phyloP scores from a whole-genome alignment of 352 stramenopile genomes.

The Phytophthora colocasiae region DNA sequence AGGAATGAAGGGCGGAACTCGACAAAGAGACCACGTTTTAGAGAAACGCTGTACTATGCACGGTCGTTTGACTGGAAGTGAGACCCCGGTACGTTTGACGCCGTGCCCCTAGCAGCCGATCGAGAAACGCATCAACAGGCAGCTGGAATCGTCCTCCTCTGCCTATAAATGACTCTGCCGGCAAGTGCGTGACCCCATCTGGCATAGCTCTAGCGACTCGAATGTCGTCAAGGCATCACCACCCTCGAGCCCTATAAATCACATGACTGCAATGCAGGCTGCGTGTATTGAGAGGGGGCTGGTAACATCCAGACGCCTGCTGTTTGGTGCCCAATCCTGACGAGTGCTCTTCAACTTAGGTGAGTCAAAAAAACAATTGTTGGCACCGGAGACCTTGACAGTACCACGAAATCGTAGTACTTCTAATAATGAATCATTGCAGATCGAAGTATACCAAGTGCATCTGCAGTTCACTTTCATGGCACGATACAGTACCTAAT shows the following conservation, averaged over 20 bases:
- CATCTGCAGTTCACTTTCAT: too few relatives aligned
- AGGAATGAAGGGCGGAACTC: slow-evolving; percentile 20
- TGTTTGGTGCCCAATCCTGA: slow-evolving; percentile 19
- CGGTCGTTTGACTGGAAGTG: slow-evolving; percentile 1
- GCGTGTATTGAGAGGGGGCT: neutral
- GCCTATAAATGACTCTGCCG: slow-evolving; percentile 11
- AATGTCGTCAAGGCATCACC: slow-evolving; percentile 12
- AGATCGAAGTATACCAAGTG: too few relatives aligned
- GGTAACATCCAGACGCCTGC: slow-evolving; percentile 14
- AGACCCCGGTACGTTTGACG: neutral
- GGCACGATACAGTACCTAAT: too few relatives aligned
- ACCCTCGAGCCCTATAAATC: neutral
- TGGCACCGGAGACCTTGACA: neutral
- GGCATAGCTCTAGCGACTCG: slow-evolving; percentile 1
- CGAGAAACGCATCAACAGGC: slow-evolving; percentile 6
- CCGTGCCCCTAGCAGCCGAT: neutral
- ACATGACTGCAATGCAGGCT: neutral
- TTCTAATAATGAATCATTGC: too few relatives aligned
- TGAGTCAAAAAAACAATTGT: neutral
- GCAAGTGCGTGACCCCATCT: slow-evolving; percentile 27
- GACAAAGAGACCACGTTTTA: slow-evolving; percentile 1
- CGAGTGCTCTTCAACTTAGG: slow-evolving; percentile 22
- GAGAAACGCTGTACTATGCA: slow-evolving; percentile 2
- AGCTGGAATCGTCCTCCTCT: slow-evolving; percentile 16
- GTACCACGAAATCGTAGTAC: too few relatives aligned